Evolutionary conservation across 208 protist species (phyloP), one percentile per base, ranked within the genome.

Genomic region (Porcisia deanei): DNA sequence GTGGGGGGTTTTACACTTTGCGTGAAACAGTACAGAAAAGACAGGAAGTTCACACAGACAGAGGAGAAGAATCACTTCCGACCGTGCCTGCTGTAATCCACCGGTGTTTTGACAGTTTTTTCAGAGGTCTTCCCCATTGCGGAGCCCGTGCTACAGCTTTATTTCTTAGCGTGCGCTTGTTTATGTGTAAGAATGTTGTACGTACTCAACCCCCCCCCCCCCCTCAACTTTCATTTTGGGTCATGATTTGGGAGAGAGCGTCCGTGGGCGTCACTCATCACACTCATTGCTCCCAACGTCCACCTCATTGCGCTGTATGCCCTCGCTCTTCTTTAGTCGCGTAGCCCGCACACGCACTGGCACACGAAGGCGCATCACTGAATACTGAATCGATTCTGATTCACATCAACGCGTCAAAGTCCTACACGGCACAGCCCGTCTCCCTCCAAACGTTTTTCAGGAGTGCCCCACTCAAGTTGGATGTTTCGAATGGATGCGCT

Each of bases 171-270:
- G 47, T 43, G 63, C 41, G 39, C 10, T n/a, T 47, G 9, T 67
- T 8, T 52, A 0, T n/a, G 2, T 4, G 7, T 67, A 3, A 18
- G 39, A 47, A 3, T 52, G 61, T 9, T 49, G 1, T 22, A 20
- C 37, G 30, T 39, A n/a, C 34, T 20, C 37, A 65, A 22, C 30
- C 22, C 9, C 47, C 3, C 12, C 63, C 14, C 20, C 7, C 7
- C 22, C 22, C 12, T 77, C 37, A 72, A 12, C 5, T 52, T 52
- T 52, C 5, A 14, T 52, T 82, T 67, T 77, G 18, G 34, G 25
- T 57, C 16, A 52, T 68, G 12, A 41, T 60, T 52, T 63, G 55
- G 47, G 10, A 18, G 22, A 52, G 63, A 67, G 22, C 41, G 41
- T 49, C 39, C 22, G 63, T 14, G 18, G 60, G 12, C 18, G 58